Evolutionary conservation across 2,329 filamentous ascomycete species (phyloP).

Genomic region (Arthrobotrys musiformis): DNA sequence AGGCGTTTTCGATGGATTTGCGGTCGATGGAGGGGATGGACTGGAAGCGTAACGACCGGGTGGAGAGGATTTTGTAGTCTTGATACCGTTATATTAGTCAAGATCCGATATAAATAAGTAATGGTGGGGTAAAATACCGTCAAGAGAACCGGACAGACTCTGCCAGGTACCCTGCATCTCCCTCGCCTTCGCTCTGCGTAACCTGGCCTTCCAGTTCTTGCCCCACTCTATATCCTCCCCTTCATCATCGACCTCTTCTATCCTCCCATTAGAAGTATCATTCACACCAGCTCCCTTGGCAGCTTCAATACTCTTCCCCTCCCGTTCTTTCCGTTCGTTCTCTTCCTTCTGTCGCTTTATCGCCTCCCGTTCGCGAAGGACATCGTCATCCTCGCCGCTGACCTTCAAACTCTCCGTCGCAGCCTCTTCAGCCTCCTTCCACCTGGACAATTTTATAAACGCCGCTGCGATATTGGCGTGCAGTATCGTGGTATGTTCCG

Average conservation of each 20-base stretch:
- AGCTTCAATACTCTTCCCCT: conserved; percentile 16
- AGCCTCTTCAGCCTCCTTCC: conserved; percentile 53
- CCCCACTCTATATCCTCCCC: conserved; percentile 42
- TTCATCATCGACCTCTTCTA: conserved; percentile 48
- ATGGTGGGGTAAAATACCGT: conserved; percentile 12
- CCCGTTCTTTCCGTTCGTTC: conserved; percentile 26
- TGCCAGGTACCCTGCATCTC: conserved; percentile 55
- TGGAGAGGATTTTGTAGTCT: conserved; percentile 52
- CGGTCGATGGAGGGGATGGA: conserved; percentile 41
- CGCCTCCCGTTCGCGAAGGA: conserved; percentile 13
- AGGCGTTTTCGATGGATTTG: conserved; percentile 35
- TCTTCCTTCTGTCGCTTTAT: conserved; percentile 28
- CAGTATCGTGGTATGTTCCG: conserved; percentile 27
- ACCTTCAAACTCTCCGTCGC: conserved; percentile 39
- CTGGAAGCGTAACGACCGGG: conserved; percentile 21
- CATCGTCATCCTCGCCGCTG: conserved; percentile 51
- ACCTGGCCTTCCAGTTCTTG: conserved; percentile 54
- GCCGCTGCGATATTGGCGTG: conserved; percentile 51
- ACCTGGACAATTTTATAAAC: conserved; percentile 48
- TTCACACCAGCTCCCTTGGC: conserved; percentile 4
- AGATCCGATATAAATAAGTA: background rate
- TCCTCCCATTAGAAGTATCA: conserved; percentile 34
- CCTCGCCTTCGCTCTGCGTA: conserved; percentile 52
- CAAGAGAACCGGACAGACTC: conserved; percentile 36
- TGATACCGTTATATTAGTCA: background rate